Conservation (phyloP, 2,329 filamentous ascomycete genomes). For the Dothiorella sarmentorum region DNA sequence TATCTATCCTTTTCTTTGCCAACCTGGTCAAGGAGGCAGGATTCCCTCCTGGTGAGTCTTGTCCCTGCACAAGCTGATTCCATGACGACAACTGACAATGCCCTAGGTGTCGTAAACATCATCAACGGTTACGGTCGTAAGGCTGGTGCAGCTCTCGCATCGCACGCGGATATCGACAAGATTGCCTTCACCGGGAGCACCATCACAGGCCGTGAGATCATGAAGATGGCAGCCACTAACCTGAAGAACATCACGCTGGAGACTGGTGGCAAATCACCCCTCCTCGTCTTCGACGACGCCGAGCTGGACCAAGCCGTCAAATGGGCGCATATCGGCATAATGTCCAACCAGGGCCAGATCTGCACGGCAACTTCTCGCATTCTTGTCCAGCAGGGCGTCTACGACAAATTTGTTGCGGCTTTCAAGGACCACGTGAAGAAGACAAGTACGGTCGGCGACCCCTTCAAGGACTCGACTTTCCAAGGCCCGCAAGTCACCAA, state of each 20-base stretch:
- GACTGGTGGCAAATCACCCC: slow-evolving; percentile 60
- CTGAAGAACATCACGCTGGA: slow-evolving; percentile 60
- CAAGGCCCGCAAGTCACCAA: slow-evolving; percentile 62
- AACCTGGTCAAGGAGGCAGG: slow-evolving; percentile 47
- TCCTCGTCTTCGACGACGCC: slow-evolving; percentile 56
- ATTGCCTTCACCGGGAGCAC: slow-evolving; percentile 63
- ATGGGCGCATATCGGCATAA: slow-evolving; percentile 43
- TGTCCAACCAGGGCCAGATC: slow-evolving; percentile 55
- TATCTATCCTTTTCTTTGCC: slow-evolving; percentile 56
- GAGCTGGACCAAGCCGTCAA: slow-evolving; percentile 42
- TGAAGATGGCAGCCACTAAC: slow-evolving; percentile 52
- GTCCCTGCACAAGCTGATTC: neutral
- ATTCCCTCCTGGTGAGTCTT: slow-evolving; percentile 48
- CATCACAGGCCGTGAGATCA: slow-evolving; percentile 57
- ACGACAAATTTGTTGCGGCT: slow-evolving; percentile 52
- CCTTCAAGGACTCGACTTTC: slow-evolving; percentile 37
- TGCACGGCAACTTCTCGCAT: slow-evolving; percentile 49
- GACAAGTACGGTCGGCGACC: slow-evolving; percentile 38
- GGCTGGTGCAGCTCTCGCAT: slow-evolving; percentile 57
- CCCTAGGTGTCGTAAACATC: slow-evolving; percentile 55
- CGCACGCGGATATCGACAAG: slow-evolving; percentile 58
- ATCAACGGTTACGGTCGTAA: slow-evolving; percentile 55
- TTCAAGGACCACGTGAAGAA: slow-evolving; percentile 45
- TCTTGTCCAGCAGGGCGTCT: slow-evolving; percentile 60
- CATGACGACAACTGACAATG: too few relatives aligned